A percentile compares a stretch with the other conserved stretches of the same genome.
phyloP scores from a whole-genome alignment of 179 eudicot genomes.

The Beta macrorhiza region DNA sequence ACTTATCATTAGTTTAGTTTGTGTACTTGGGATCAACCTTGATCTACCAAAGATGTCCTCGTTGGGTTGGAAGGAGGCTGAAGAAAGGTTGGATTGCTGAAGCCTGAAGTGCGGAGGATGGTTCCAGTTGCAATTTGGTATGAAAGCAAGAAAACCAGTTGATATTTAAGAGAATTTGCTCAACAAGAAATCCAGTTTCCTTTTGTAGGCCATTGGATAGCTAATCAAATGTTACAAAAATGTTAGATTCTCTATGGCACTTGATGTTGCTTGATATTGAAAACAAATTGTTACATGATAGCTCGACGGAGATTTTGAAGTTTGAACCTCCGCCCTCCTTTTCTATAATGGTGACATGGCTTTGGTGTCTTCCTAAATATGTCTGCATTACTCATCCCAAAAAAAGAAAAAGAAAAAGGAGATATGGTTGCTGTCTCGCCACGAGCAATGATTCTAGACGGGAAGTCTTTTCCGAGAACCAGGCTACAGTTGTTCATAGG shows the following conservation, averaged over 20 bases:
- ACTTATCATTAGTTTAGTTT: not conserved
- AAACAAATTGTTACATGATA: not conserved
- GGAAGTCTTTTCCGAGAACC: too few species aligned
- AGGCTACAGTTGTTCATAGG: too few species aligned
- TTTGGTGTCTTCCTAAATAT: too few species aligned
- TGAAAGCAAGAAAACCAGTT: not conserved
- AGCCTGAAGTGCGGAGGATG: not conserved
- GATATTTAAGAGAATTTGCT: not conserved
- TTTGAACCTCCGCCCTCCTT: not conserved
- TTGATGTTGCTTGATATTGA: not conserved
- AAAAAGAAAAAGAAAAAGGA: not conserved
- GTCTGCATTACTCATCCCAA: too few species aligned
- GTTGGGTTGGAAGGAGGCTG: not conserved
- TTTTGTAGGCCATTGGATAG: not conserved
- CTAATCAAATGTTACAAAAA: not conserved
- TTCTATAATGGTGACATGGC: not conserved
- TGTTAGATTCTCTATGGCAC: not conserved
- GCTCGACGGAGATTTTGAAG: not conserved
- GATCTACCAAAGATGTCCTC: not conserved
- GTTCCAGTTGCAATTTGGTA: not conserved
- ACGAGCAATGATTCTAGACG: not conserved
- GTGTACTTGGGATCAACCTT: not conserved
- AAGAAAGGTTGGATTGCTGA: not conserved
- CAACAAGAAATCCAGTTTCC: not conserved
- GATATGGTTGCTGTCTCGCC: not conserved